A percentile compares a stretch with the other conserved stretches of the same genome.
Evolutionary conservation across 2,329 filamentous ascomycete genomes (phyloP).

Genomic region (Ceratocystis cacaofunesta): DNA sequence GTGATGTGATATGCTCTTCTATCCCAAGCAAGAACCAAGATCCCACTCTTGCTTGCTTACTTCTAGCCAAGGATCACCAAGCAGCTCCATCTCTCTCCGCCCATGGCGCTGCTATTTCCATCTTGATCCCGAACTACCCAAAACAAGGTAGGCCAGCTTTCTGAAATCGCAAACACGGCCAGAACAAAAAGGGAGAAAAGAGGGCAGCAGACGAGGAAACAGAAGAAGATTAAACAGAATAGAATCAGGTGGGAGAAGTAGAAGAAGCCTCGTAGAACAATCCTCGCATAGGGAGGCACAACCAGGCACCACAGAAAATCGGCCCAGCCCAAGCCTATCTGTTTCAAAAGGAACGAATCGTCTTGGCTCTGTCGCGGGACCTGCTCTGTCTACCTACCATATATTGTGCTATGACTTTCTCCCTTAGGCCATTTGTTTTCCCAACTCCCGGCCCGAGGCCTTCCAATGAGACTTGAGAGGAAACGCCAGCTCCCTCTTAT

Average conservation of each 20-base stretch:
- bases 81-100: too few relatives aligned
- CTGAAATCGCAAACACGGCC: background rate
- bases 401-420: background rate
- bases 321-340: background rate
- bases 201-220: background rate
- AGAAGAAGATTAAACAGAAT: constrained; percentile 3
- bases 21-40: too few relatives aligned
- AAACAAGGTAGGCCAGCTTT: background rate
- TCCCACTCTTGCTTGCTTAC: too few relatives aligned
- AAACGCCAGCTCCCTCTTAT: background rate
- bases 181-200: background rate
- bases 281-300: too few relatives aligned
- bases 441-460: too few relatives aligned
- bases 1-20: too few relatives aligned
- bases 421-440: background rate
- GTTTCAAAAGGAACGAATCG: background rate
- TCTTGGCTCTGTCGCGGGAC: background rate
- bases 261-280: too few relatives aligned
- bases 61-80: too few relatives aligned
- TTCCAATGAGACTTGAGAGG: too few relatives aligned
- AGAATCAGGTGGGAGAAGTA: background rate
- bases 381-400: background rate
- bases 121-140: background rate
- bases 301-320: background rate
- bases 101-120: background rate